Evolutionary conservation across 2,329 filamentous ascomycete species (phyloP).

Genomic region (Fusarium pseudoanthophilum): DNA sequence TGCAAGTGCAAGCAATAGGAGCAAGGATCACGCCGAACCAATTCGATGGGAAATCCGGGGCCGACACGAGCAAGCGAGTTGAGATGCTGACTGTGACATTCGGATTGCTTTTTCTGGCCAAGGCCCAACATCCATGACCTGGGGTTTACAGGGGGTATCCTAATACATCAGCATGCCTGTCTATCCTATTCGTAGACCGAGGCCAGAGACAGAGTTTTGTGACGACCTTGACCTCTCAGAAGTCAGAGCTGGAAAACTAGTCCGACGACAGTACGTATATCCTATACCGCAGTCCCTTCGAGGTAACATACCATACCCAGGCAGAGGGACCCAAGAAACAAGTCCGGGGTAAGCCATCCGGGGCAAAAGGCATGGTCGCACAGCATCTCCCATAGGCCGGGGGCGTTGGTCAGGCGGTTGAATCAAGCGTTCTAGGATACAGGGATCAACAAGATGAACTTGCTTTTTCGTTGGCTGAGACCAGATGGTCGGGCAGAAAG

Average conservation of each 20-base stretch:
- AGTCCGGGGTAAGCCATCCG: constrained; percentile 42
- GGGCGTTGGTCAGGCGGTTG: constrained; percentile 43
- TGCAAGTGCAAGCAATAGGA: constrained; percentile 19
- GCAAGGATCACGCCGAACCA: constrained; percentile 44
- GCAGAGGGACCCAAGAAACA: neutral
- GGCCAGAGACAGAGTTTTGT: constrained; percentile 1
- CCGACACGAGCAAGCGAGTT: constrained; percentile 19
- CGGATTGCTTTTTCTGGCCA: constrained; percentile 36
- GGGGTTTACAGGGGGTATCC: neutral
- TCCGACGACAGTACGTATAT: neutral
- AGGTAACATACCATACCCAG: neutral
- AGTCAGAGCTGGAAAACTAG: neutral
- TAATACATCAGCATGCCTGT: constrained; percentile 1
- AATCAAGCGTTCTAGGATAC: constrained; percentile 42
- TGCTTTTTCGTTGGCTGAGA: constrained; percentile 27
- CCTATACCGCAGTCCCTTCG: neutral
- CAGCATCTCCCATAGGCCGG: constrained; percentile 34
- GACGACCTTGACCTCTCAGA: neutral
- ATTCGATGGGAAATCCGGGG: constrained; percentile 46
- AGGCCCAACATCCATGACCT: constrained; percentile 2
- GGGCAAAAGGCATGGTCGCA: constrained; percentile 20
- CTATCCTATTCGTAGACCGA: constrained; percentile 35
- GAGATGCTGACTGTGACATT: constrained; percentile 1
- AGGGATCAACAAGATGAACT: constrained; percentile 17
- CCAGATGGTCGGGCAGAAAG: constrained; percentile 36